Conservation (phyloP, 306 rosid species). For the Vigna nakashimae region DNA sequence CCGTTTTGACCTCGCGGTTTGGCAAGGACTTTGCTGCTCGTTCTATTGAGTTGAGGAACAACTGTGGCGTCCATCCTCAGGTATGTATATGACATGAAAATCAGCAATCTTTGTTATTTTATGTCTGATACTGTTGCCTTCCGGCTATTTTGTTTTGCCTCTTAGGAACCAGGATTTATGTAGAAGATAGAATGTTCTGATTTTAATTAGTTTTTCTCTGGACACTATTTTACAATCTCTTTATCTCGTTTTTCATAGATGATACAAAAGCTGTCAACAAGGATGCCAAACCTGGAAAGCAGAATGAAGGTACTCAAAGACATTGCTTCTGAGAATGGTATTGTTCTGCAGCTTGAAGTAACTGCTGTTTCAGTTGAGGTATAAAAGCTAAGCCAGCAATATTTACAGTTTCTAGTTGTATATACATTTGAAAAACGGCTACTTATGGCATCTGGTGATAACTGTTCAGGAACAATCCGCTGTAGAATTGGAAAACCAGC, state of each 20-base stretch:
- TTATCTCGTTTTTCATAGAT: slow-evolving; percentile 56
- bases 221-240: not conserved
- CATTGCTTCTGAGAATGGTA: slow-evolving; percentile 71
- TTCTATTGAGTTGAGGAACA: slow-evolving; percentile 74
- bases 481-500: slow-evolving; percentile 48
- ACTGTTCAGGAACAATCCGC: slow-evolving; percentile 57
- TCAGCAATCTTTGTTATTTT: not conserved
- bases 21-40: slow-evolving; percentile 79
- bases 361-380: slow-evolving; percentile 59
- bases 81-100: slow-evolving; percentile 45
- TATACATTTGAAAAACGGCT: not conserved
- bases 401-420: slow-evolving; percentile 8
- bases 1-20: slow-evolving; percentile 60
- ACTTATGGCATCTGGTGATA: slow-evolving; percentile 37
- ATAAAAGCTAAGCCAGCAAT: slow-evolving; percentile 11
- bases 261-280: slow-evolving; percentile 73
- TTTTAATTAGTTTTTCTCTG: not conserved
- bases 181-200: not conserved
- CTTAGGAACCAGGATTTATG: not conserved
- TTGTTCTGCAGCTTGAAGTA: slow-evolving; percentile 67
- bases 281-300: slow-evolving; percentile 68
- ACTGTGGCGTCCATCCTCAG: slow-evolving; percentile 71
- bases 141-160: not conserved
- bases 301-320: slow-evolving; percentile 78
- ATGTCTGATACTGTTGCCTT: no score